These are phyloP conservation scores for Gremmenia infestans DNA, from an alignment of 2,329 filamentous ascomycete species.

Conservation along the genomic window DNA sequence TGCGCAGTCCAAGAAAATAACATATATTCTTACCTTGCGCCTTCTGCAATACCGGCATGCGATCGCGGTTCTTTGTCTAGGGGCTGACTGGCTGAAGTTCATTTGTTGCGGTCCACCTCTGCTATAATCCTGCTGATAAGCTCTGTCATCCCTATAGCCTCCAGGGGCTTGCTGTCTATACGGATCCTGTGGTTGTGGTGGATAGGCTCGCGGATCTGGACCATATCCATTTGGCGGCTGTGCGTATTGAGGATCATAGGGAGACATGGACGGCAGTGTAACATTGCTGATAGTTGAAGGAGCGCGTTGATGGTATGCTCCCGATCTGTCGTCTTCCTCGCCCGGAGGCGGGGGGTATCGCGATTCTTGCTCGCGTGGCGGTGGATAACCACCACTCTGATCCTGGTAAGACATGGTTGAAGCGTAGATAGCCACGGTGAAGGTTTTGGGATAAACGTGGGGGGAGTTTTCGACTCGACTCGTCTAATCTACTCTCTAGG, in stretches of 20 bases:
- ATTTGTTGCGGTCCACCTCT: conserved; percentile 27
- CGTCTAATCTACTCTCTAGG: background rate
- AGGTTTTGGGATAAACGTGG: background rate
- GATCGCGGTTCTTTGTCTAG: conserved; percentile 55
- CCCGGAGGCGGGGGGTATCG: conserved; percentile 28
- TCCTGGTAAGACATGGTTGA: conserved; percentile 31
- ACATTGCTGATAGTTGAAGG: conserved; percentile 22
- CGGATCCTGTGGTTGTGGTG: conserved; percentile 15
- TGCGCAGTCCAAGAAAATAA: background rate
- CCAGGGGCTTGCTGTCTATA: conserved; percentile 21
- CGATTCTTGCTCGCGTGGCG: conserved; percentile 17
- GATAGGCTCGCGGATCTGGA: conserved; percentile 22
- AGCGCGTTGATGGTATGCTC: conserved; percentile 28
- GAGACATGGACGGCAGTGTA: conserved; percentile 30
- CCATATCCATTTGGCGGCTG: conserved; percentile 23
- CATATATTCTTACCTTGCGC: conserved; percentile 45
- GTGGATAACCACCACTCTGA: conserved; percentile 27
- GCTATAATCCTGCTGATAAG: conserved; percentile 25
- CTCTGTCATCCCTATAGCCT: conserved; percentile 25
- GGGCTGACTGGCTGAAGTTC: conserved; percentile 43
- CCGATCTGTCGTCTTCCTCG: conserved; percentile 30
- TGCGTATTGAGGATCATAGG: conserved; percentile 25
- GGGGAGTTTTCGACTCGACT: background rate
- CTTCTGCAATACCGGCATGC: conserved; percentile 55
- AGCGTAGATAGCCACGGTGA: conserved; percentile 29